A percentile compares a stretch with the other conserved stretches of the same genome.
Conservation (phyloP, 257 asterid species). For the Eucommia ulmoides region DNA sequence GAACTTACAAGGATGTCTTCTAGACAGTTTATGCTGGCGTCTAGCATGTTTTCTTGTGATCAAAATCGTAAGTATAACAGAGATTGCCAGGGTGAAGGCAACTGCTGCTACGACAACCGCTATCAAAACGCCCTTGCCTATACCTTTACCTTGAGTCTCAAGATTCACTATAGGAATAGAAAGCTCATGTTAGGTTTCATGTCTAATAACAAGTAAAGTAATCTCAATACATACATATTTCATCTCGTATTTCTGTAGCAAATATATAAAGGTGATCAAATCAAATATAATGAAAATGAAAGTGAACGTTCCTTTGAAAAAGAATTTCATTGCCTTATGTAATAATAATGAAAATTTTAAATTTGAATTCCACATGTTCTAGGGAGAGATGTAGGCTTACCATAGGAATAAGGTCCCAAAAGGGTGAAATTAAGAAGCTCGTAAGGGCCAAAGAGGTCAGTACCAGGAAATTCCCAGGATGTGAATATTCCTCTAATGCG, state of each 20-base stretch:
- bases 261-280: too few relatives aligned
- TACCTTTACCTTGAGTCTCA: slow-evolving; percentile 8
- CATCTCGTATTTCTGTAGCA: not conserved
- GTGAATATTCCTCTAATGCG: slow-evolving; percentile 20
- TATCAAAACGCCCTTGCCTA: slow-evolving; percentile 15
- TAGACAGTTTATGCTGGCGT: slow-evolving; percentile 12
- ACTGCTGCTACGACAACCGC: slow-evolving; percentile 19
- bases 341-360: too few relatives aligned
- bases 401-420: slow-evolving; percentile 29
- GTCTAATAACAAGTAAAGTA: not conserved
- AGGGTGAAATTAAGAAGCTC: slow-evolving; percentile 47
- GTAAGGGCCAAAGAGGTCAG: slow-evolving; percentile 34
- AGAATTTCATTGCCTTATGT: too few relatives aligned
- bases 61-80: slow-evolving; percentile 15
- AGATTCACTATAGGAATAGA: slow-evolving; percentile 22
- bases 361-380: not conserved
- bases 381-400: slow-evolving; percentile 12
- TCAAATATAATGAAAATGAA: too few relatives aligned
- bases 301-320: too few relatives aligned
- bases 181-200: not conserved
- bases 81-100: slow-evolving; percentile 14
- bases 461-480: slow-evolving; percentile 23
- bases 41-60: slow-evolving; percentile 18
- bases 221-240: not conserved
- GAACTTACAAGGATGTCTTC: slow-evolving; percentile 19